These are phyloP conservation scores for Condylostoma magnum DNA, from an alignment of 169 alveolate genomes.

Conservation along the genomic window DNA sequence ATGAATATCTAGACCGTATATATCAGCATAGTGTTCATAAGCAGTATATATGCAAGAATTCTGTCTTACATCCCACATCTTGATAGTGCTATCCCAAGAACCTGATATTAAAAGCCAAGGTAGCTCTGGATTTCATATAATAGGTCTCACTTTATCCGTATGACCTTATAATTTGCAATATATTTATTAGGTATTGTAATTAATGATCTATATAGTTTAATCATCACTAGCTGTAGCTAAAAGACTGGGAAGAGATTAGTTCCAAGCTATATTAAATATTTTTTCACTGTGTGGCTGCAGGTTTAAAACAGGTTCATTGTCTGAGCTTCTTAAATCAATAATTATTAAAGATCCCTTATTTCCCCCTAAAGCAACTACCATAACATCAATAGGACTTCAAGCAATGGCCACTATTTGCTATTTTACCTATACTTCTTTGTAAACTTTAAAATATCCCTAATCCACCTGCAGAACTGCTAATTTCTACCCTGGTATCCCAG, in stretches of 20 bases:
- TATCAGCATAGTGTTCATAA: slow-evolving; percentile 59
- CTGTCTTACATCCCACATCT: slow-evolving; percentile 57
- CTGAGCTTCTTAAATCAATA: not conserved
- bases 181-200: not conserved
- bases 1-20: slow-evolving; percentile 51
- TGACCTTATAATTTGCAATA: slow-evolving; percentile 47
- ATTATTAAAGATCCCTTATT: slow-evolving; percentile 30
- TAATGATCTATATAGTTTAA: slow-evolving; percentile 39
- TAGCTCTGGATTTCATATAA: slow-evolving; percentile 53
- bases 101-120: slow-evolving; percentile 64
- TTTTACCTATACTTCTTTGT: slow-evolving; percentile 12
- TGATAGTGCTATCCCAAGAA: slow-evolving; percentile 62
- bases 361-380: slow-evolving; percentile 34
- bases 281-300: slow-evolving; percentile 35
- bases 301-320: not conserved
- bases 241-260: slow-evolving; percentile 38
- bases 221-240: slow-evolving; percentile 58
- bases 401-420: slow-evolving; percentile 39
- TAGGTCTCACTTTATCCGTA: slow-evolving; percentile 47
- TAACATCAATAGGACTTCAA: slow-evolving; percentile 34
- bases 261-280: slow-evolving; percentile 39
- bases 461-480: not conserved
- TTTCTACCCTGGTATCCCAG: slow-evolving; percentile 32
- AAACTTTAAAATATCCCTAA: not conserved
- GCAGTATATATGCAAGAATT: slow-evolving; percentile 31